Evolutionary conservation across 192 early-diverging fungal genomes (phyloP).

Genomic region (Oehlia diaphana): DNA sequence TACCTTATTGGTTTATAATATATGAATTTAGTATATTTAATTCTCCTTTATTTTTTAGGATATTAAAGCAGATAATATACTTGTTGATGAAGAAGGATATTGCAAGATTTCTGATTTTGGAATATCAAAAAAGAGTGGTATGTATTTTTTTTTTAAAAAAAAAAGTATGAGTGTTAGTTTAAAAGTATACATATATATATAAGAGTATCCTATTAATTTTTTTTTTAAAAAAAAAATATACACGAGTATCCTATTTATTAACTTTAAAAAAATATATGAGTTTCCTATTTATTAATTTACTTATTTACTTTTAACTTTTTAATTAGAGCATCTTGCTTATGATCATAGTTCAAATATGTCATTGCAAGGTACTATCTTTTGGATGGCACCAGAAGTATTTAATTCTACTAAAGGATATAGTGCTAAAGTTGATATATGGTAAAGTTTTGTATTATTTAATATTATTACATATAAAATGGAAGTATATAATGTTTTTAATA

Average conservation of each 20-base stretch:
- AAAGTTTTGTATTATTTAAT: not conserved
- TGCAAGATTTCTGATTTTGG: constrained; percentile 99
- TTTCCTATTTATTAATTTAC: constrained; percentile 31
- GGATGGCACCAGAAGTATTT: constrained; percentile 97
- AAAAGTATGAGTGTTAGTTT: not conserved
- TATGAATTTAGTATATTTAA: not conserved
- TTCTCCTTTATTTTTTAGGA: constrained; percentile 45
- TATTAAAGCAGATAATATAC: constrained; percentile 81
- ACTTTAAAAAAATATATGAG: no score
- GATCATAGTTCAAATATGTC: constrained; percentile 48
- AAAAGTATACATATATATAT: no score
- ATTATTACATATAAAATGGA: not conserved
- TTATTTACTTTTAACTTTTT: constrained; percentile 22
- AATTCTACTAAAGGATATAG: constrained; percentile 66
- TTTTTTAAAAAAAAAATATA: no score
- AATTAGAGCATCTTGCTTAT: constrained; percentile 33
- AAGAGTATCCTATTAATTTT: no score
- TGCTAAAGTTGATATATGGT: constrained; percentile 95
- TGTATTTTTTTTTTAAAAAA: constrained; percentile 28
- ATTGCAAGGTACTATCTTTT: constrained; percentile 79
- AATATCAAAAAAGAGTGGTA: constrained; percentile 79
- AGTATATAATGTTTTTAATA: not conserved
- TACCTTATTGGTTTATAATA: not conserved
- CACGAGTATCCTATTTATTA: no score
- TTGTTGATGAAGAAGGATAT: constrained; percentile 76